phyloP scores from a whole-genome alignment of 1,139 yeast species.

The Blastobotrys arbuscula region DNA sequence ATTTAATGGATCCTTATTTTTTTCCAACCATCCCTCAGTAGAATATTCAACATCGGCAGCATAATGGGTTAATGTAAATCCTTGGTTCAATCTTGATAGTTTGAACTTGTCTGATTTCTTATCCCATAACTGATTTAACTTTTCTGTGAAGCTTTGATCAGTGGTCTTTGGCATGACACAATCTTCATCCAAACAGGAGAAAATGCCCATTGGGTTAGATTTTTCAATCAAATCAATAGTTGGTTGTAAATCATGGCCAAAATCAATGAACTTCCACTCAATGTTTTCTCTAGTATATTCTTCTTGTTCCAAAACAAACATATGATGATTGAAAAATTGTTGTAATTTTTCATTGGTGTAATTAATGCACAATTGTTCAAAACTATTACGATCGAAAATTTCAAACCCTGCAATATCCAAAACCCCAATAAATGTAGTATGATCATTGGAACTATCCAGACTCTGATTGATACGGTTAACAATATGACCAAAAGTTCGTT shows the following conservation, averaged over 20 bases:
- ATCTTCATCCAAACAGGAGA: conserved; percentile 88
- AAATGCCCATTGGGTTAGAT: conserved; percentile 71
- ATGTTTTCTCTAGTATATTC: conserved; percentile 91
- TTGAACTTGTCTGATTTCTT: conserved; percentile 56
- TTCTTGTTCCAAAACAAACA: conserved; percentile 94
- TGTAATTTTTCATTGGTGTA: conserved; percentile 94
- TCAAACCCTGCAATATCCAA: conserved; percentile 98
- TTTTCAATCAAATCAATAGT: conserved; percentile 89
- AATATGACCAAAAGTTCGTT: conserved; percentile 70
- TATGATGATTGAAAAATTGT: conserved; percentile 96
- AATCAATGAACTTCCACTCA: conserved; percentile 94
- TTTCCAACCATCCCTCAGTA: conserved; percentile 89
- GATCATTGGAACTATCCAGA: conserved; percentile 42
- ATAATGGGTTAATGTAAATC: conserved; percentile 79
- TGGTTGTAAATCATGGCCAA: conserved; percentile 93
- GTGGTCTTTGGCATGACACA: conserved; percentile 90
- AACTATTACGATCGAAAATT: conserved; percentile 83
- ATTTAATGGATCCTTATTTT: conserved; percentile 89
- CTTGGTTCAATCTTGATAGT: conserved; percentile 53
- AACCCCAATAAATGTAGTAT: conserved; percentile 75
- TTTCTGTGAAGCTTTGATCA: conserved; percentile 77
- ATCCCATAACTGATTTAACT: conserved; percentile 60
- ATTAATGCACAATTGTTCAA: conserved; percentile 94
- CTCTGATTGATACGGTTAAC: conserved; percentile 74
- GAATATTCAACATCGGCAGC: conserved; percentile 94